These are phyloP conservation scores for Monosporascus cannonballus DNA, from an alignment of 2,329 filamentous ascomycete species.

Conservation along the genomic window DNA sequence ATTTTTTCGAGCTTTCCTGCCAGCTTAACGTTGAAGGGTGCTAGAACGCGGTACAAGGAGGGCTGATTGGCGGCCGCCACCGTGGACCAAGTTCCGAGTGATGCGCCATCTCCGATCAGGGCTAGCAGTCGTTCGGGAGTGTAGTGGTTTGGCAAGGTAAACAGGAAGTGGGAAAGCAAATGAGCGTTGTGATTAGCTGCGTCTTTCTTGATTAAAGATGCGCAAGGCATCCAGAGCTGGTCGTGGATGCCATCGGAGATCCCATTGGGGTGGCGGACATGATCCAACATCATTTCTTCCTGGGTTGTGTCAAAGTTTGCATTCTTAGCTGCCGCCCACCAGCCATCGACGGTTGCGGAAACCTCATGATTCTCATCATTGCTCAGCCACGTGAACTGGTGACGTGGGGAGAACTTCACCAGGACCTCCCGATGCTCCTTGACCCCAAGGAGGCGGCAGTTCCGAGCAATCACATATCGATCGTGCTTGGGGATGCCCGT, in stretches of 20 bases:
- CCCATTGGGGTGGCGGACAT: too few species aligned
- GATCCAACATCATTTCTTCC: too few species aligned
- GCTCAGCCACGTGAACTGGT: constrained; percentile 9
- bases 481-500: constrained; percentile 17
- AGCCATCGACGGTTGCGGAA: constrained; percentile 2
- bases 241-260: neutral
- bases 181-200: neutral
- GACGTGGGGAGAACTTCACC: constrained; percentile 9
- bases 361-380: neutral
- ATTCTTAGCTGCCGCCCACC: constrained; percentile 4
- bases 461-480: constrained; percentile 22
- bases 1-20: neutral
- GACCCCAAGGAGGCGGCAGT: constrained; percentile 20
- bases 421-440: constrained; percentile 28
- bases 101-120: neutral
- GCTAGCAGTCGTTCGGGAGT: neutral
- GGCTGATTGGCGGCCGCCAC: constrained; percentile 3
- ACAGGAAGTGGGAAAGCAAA: neutral
- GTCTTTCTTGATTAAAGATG: neutral
- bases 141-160: neutral
- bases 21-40: constrained; percentile 8
- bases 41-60: constrained; percentile 4
- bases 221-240: neutral
- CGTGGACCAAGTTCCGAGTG: constrained; percentile 1
- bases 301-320: neutral